Conservation (phyloP, 495 filamentous ascomycete genomes). For the Hapsidospora chrysogenum region DNA sequence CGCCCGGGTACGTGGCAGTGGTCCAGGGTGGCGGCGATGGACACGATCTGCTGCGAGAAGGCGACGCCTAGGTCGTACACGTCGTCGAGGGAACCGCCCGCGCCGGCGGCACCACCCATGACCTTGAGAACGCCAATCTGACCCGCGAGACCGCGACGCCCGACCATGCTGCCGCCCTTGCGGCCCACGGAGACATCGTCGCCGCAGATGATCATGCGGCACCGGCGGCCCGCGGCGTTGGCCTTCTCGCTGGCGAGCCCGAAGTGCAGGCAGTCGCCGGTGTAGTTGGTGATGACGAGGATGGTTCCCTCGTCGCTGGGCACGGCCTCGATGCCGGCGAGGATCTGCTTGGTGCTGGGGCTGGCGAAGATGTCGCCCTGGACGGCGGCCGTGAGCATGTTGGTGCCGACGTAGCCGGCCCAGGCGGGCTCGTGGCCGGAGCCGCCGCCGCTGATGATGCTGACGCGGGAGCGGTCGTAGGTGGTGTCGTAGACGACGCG, state of each 20-base stretch:
- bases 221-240: constrained; percentile 32
- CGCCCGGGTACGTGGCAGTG: constrained; percentile 48
- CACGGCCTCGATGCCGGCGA: constrained; percentile 36
- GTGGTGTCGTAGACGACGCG: constrained; percentile 39
- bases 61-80: constrained; percentile 37
- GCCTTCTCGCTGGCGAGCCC: constrained; percentile 46
- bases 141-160: constrained; percentile 39
- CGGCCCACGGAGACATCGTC: constrained; percentile 46
- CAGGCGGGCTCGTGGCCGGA: constrained; percentile 47
- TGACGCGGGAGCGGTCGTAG: constrained; percentile 31
- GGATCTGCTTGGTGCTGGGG: constrained; percentile 43
- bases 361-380: constrained; percentile 46
- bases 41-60: constrained; percentile 36
- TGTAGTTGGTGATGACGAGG: constrained; percentile 50
- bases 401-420: constrained; percentile 45
- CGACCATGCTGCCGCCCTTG: constrained; percentile 34
- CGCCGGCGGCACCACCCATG: constrained; percentile 19
- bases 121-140: constrained; percentile 27
- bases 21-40: constrained; percentile 42
- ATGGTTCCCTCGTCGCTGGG: constrained; percentile 40
- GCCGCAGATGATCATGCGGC: constrained; percentile 39
- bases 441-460: constrained; percentile 43
- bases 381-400: constrained; percentile 41
- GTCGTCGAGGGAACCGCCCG: constrained; percentile 33
- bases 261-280: constrained; percentile 48